Base-by-base conservation (phyloP, 2,329 filamentous ascomycete genomes). In the Aspergillus ustus region DNA sequence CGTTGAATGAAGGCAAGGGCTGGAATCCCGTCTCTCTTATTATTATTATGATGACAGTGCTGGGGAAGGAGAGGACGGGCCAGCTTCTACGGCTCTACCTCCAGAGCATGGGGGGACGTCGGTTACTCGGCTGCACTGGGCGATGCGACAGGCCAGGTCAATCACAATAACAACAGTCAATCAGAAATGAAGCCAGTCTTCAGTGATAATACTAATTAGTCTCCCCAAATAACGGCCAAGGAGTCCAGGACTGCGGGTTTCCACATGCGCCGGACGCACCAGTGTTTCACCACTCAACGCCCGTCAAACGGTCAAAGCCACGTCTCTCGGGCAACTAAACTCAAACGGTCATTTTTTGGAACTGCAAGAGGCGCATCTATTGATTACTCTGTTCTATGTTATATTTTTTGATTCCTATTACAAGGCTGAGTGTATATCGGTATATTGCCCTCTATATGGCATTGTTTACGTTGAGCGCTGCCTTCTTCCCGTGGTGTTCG, bases 271-370 rank as follows among this genome's bases (percentile, higher is more conserved):
- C 60, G 57, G 63, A 62, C 60, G 57, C 65, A 65, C 67, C 67
- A 68, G 67, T 64, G 68, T 70, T 70, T 70, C 68, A 70, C 66
- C 44, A 63, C 43, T 52, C 29, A 40, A 40, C 28, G 48, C 53
- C 58, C 40, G 46, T 46, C 29, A 20, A 6, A 9, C 29, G 5
- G 31, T 11, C 43, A 31, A 56, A 52, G 56, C 60, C 52, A 54
- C 62, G 62, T 67, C 64, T 66, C 64, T 66, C 60, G 20, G 66
- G 64, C 64, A 66, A 66, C 62, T 61, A 43, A 28, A 40, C 25
- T 40, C 31, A 34, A 59, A 53, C 29, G 34, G 43, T 20, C 11
- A 46, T 46, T 5, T 37, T 15, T 13, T 9, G 6, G 19, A 50
- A 13, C 20, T 20, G 28, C n/a, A 22, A 20, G 37, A 40, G n/a